phyloP scores from a whole-genome alignment of 2,329 filamentous ascomycete genomes.

The Domatiomyces catenatus region DNA sequence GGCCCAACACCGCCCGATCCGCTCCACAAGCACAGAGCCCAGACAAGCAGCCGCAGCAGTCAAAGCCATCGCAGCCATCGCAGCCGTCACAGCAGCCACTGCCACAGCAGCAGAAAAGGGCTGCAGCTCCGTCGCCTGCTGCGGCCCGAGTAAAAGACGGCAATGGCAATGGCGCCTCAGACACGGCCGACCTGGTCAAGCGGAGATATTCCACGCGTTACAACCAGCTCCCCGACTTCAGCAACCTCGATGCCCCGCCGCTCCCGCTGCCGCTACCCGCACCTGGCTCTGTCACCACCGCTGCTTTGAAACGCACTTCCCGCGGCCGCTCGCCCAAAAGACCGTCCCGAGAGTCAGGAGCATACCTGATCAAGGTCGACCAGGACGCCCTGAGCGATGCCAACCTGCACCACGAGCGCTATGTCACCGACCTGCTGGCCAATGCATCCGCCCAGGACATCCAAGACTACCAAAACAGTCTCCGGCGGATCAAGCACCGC shows the following conservation, averaged over 20 bases:
- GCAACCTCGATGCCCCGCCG: conserved; percentile 51
- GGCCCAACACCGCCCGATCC: conserved; percentile 19
- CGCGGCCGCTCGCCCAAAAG: conserved; percentile 38
- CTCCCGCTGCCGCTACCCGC: conserved; percentile 46
- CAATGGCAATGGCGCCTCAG: conserved; percentile 26
- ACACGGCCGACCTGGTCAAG: conserved; percentile 72
- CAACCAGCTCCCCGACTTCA: conserved; percentile 58
- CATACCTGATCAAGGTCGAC: conserved; percentile 54
- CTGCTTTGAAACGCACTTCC: conserved; percentile 37
- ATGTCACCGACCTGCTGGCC: conserved; percentile 49
- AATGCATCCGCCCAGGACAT: conserved; percentile 84
- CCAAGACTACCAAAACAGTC: conserved; percentile 58
- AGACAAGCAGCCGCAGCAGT: conserved; percentile 9
- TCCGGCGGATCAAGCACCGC: conserved; percentile 61
- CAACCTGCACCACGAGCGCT: conserved; percentile 63
- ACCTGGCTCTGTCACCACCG: conserved; percentile 25
- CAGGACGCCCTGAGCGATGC: conserved; percentile 65
- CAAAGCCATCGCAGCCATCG: conserved; percentile 21
- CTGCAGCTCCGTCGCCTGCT: conserved; percentile 24
- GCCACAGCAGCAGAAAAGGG: not conserved
- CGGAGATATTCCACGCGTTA: conserved; percentile 87
- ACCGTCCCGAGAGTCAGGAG: conserved; percentile 33
- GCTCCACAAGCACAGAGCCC: conserved; percentile 23
- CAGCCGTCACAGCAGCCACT: conserved; percentile 5
- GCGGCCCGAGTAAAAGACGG: conserved; percentile 26